phyloP scores from a whole-genome alignment of 352 stramenopile genomes.

The Thalassiosira gravida region DNA sequence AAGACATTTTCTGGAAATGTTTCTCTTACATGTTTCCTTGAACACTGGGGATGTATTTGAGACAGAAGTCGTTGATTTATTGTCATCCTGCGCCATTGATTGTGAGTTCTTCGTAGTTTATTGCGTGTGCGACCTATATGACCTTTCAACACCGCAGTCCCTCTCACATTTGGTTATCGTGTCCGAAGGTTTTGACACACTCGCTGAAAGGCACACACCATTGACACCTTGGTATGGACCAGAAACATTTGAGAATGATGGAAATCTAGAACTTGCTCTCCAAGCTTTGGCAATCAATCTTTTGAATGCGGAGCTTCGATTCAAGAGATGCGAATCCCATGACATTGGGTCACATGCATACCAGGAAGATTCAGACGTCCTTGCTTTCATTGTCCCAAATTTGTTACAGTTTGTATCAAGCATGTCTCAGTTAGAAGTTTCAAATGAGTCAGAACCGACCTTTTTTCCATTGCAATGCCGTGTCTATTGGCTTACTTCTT shows the following conservation, averaged over 20 bases:
- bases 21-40: slow-evolving; percentile 69
- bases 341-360: slow-evolving; percentile 44
- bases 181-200: slow-evolving; percentile 43
- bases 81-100: no score
- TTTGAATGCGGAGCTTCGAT: slow-evolving; percentile 70
- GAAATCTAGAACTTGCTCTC: slow-evolving; percentile 20
- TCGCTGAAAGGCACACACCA: slow-evolving; percentile 4
- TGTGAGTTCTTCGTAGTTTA: no score
- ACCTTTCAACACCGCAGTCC: no score
- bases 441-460: background rate
- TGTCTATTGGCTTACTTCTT: slow-evolving; percentile 71
- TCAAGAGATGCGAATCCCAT: slow-evolving; percentile 74
- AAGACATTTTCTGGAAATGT: slow-evolving; percentile 65
- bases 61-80: no score
- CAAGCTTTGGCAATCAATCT: slow-evolving; percentile 78
- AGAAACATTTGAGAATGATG: slow-evolving; percentile 25
- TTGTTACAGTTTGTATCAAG: slow-evolving; percentile 61
- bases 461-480: slow-evolving; percentile 59
- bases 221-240: slow-evolving; percentile 48
- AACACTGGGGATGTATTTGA: no score
- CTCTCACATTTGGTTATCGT: slow-evolving; percentile 20
- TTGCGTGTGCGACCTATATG: no score
- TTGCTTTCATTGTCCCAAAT: slow-evolving; percentile 64
- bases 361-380: slow-evolving; percentile 61
- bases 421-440: slow-evolving; percentile 32